Evolutionary conservation across 1,284 basidiomycete genomes (phyloP).

Genomic region (Cronartium ribicola): DNA sequence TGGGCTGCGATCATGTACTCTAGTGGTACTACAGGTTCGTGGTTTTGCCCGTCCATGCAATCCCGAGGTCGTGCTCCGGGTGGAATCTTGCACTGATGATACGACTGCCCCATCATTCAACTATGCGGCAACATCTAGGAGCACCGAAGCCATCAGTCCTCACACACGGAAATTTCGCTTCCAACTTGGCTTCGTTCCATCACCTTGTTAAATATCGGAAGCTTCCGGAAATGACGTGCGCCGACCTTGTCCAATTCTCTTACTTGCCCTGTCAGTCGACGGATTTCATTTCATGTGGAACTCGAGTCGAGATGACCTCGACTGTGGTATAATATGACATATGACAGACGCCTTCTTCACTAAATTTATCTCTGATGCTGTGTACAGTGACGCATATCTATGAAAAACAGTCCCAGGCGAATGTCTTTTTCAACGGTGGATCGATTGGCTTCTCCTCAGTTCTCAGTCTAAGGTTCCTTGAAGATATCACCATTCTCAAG

Average conservation of each 20-base stretch:
- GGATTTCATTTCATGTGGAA: not conserved
- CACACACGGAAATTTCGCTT: constrained; percentile 31
- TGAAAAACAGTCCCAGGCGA: constrained; percentile 36
- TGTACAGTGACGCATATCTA: constrained; percentile 30
- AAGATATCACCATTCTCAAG: constrained; percentile 29
- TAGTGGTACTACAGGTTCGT: constrained; percentile 32
- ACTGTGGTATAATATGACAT: not conserved
- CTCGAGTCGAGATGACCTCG: not conserved
- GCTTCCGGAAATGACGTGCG: constrained; percentile 8
- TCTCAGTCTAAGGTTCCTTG: constrained; percentile 9
- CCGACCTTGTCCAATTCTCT: constrained; percentile 35
- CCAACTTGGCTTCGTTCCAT: constrained; percentile 25
- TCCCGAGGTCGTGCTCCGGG: not conserved
- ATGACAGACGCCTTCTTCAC: not conserved
- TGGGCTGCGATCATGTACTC: constrained; percentile 27
- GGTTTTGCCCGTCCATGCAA: not conserved
- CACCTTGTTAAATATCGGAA: constrained; percentile 11
- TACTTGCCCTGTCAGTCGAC: constrained; percentile 37
- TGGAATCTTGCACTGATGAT: not conserved
- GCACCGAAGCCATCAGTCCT: constrained; percentile 20
- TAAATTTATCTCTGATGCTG: not conserved
- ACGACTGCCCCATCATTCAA: not conserved
- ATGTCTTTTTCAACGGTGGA: constrained; percentile 17
- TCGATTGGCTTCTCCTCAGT: constrained; percentile 29
- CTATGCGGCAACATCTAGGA: not conserved